Base-by-base conservation (phyloP, 2,329 filamentous ascomycete species). In the Botrytis paeoniae region DNA sequence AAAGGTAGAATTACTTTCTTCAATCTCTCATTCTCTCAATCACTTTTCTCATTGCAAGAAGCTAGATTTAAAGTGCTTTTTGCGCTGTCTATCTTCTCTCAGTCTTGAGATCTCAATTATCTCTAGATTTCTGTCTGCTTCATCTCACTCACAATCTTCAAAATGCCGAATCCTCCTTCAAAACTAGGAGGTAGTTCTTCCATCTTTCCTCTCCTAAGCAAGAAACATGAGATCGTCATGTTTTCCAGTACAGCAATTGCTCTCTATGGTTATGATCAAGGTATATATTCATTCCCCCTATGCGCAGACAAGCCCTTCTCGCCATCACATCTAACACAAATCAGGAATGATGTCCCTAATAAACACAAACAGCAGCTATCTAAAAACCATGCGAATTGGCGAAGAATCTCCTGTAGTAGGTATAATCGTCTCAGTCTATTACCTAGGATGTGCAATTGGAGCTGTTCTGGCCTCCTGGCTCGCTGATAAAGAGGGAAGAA, bases 221-320 rank as follows among this genome's bases (percentile, higher is more conserved):
- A 82, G 76, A 80, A 81, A 74, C 74, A 77, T 72, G 79, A 81
- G 75, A 81, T 83, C 63, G 79, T 83, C 25, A 69, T 81, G 12
- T 83, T 83, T 76, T 83, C 80, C 32, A 82, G 81, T 61, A 81
- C 81, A 18, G 82, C 82, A 64, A 84, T 84, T 70, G 81, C 81
- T 79, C 85, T 96, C n/a, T 96, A 96, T 80, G 93, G 93, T 76
- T 95, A 95, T 84, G 93, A 95, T 81, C 93, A 95, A 82, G 93
- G 93, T 79, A 32, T 48, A 35, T 35, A 35, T 35, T 22, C 29
- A 5, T 14, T 35, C 32, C 14, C 22, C 14, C 37, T 22, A 37
- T 37, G 37, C 37, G 37, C 37, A 37, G 37, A 37, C 51, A 22
- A 22, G 10, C 39, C 8, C 18, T 37, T 62, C 25, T 37, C 12